Base-by-base conservation (phyloP, 106 monocot species). In the Dendrobium chrysotoxum region DNA sequence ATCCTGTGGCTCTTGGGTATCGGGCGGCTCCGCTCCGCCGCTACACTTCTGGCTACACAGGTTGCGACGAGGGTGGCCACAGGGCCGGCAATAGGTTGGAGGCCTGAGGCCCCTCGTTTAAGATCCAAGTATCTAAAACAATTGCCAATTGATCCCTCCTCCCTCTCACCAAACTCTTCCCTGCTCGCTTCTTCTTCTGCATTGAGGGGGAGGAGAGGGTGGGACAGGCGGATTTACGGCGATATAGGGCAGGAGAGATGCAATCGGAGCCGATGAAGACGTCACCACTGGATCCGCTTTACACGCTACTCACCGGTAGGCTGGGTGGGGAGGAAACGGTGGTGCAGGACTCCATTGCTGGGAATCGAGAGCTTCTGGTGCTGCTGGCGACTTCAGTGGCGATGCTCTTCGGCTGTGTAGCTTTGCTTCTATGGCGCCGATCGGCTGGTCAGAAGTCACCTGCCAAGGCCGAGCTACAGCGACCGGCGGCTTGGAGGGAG, bases 211-310 rank as follows among this genome's bases (percentile, higher is more conserved):
- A 28, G 38, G 78, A 50, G 58, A 61, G 57, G 54, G 20, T 31
- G 78, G 54, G 77, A 77, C 13, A 28, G 50, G 54, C 50, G 50
- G 77, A 3, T 65, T 11, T 5, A 21, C 74, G 74, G 74, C 41
- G 74, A 74, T 74, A 18, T 21, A 74, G 70, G 7, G 31, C 0
- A 30, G 38, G 7, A 30, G n/a, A 39, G 64, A 82, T 82, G 86
- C 38, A 79, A 46, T 75, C 86, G 45, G 77, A 39, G 21, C 42
- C 85, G 76, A 85, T 85, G 85, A 89, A 84, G 87, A 53, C 82
- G n/a, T 87, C 87, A n/a, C 78, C 85, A 40, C 23, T 89, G 77
- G 92, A 92, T 76, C 83, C 89, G 26, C 77, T 92, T 75, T 80
- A 79, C 78, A 81, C 85, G 42, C 50, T 92, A 40, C 58, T 92